Evolutionary conservation across 176 grass and related monocot genomes (phyloP).

Genomic region (Aegilops longissima): DNA sequence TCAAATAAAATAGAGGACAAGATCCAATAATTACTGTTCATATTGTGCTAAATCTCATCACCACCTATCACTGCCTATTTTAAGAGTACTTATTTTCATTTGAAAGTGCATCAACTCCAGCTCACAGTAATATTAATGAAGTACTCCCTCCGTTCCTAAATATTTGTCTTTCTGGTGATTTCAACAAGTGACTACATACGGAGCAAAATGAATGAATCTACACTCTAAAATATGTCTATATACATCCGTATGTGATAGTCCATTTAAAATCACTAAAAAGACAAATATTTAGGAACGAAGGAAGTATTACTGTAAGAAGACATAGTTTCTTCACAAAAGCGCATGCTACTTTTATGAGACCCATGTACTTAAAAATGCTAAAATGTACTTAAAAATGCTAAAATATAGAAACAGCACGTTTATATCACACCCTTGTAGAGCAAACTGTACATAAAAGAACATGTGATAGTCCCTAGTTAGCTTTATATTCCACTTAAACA

Average conservation of each 20-base stretch:
- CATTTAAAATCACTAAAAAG: too few relatives aligned
- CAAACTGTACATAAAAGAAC: not conserved
- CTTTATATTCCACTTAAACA: not conserved
- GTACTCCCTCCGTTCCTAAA: too few relatives aligned
- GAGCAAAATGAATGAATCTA: too few relatives aligned
- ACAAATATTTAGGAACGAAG: too few relatives aligned
- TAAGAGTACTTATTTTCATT: not conserved
- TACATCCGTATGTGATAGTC: too few relatives aligned
- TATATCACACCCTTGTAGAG: not conserved
- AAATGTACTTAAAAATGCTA: not conserved
- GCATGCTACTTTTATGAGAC: not conserved
- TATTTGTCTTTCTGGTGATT: too few relatives aligned
- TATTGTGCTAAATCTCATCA: not conserved
- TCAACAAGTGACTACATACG: too few relatives aligned
- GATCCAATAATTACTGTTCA: not conserved
- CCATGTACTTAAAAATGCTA: not conserved
- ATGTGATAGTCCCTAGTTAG: not conserved
- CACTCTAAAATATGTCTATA: too few relatives aligned
- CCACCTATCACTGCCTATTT: not conserved
- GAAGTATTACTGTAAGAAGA: not conserved
- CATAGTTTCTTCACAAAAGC: not conserved
- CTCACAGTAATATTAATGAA: not conserved
- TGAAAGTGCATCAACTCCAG: not conserved
- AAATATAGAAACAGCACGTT: not conserved
- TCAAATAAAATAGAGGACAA: not conserved